These are phyloP conservation scores for Rhodotorula mucilaginosa DNA, from an alignment of 1,284 basidiomycete species.

Conservation along the genomic window DNA sequence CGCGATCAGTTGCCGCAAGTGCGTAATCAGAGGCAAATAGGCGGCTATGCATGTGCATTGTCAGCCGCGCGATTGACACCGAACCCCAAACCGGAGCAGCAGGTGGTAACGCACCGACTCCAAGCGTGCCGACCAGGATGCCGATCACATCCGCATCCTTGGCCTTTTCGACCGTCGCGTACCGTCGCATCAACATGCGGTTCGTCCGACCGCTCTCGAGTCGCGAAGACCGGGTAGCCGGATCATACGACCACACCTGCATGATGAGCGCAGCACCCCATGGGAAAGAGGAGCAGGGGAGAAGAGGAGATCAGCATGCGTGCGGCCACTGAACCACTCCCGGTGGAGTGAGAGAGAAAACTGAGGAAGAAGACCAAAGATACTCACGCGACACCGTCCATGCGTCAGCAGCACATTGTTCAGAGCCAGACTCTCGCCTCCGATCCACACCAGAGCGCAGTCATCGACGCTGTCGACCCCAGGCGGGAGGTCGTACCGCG, in stretches of 20 bases:
- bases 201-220: constrained; percentile 65
- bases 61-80: too few species aligned
- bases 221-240: constrained; percentile 54
- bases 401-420: constrained; percentile 85
- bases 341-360: too few species aligned
- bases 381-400: constrained; percentile 48
- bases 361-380: constrained; percentile 29
- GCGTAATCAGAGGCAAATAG: constrained; percentile 75
- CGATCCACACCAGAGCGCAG: constrained; percentile 71
- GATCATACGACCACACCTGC: constrained; percentile 75
- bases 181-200: constrained; percentile 84
- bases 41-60: constrained; percentile 56
- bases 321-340: too few species aligned
- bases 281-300: constrained; percentile 15
- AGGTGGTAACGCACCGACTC: constrained; percentile 62
- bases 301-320: constrained; percentile 23
- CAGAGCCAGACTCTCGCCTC: constrained; percentile 73
- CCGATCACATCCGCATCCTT: constrained; percentile 91
- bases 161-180: constrained; percentile 82
- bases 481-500: constrained; percentile 35
- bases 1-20: constrained; percentile 67
- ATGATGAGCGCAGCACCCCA: constrained; percentile 15
- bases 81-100: background rate
- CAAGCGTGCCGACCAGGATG: constrained; percentile 90
- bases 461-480: constrained; percentile 47